phyloP scores from a whole-genome alignment of 225 moss, liverwort and hornwort species.

The Straminergon stramineum region DNA sequence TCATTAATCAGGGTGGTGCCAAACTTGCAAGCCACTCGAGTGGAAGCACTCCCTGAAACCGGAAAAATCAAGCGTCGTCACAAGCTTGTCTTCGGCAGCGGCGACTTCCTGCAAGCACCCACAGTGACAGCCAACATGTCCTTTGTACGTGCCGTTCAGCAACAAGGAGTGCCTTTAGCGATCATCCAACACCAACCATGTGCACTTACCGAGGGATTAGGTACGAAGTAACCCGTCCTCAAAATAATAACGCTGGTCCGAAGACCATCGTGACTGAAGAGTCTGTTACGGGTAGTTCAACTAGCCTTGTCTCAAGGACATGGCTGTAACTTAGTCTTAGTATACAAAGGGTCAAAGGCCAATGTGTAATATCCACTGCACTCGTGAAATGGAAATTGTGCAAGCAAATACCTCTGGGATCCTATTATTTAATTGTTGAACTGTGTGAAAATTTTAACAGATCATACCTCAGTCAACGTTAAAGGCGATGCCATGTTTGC shows the following conservation, averaged over 20 bases:
- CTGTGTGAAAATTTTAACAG: neutral
- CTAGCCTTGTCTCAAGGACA: neutral
- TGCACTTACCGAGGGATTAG: conserved; percentile 67
- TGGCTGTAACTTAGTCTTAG: neutral
- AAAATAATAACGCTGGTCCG: neutral
- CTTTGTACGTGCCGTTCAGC: conserved; percentile 75
- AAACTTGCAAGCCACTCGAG: conserved; percentile 54
- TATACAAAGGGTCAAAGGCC: neutral
- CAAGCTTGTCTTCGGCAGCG: conserved; percentile 85
- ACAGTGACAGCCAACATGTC: conserved; percentile 87
- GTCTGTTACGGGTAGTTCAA: neutral
- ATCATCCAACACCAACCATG: conserved; percentile 76
- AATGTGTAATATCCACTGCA: neutral
- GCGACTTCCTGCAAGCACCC: conserved; percentile 65
- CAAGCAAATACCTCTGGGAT: neutral
- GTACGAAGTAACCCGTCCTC: neutral
- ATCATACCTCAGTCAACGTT: conserved; percentile 52
- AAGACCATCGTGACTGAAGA: neutral
- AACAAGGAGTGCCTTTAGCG: conserved; percentile 64
- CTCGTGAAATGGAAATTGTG: neutral
- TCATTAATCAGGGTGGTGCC: conserved; percentile 50
- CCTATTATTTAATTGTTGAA: neutral
- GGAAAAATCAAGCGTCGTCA: conserved; percentile 78
- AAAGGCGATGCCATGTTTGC: conserved; percentile 75
- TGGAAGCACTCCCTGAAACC: conserved; percentile 61